Evolutionary conservation across 106 monocot genomes (phyloP), one percentile per base, ranked within the genome.

Genomic region (Alisma plantagoaquatica): DNA sequence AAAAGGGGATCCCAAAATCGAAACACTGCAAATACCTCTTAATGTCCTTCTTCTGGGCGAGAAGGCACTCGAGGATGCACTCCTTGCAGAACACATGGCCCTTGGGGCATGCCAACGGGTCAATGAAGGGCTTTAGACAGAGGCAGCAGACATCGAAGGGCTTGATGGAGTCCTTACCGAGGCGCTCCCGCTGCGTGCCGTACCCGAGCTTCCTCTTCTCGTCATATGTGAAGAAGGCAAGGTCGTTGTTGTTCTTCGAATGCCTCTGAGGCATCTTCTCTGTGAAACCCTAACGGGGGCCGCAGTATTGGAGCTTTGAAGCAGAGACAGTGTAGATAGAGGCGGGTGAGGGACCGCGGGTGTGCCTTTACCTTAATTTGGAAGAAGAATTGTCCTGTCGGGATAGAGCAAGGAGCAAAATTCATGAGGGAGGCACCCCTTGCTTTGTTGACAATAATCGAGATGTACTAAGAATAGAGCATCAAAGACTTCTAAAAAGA

Each of bases 221-320:
- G 23, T 94, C 94, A 62, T 94, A 81, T 0, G 94, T 94, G 80
- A 84, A 94, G 81, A 87, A 94, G 3, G 94, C 87, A 32, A 94
- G 87, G 43, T 94, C 87, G 63, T 94, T 94, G 75, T 94, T 94
- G 83, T 94, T 94, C 83, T 94, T 94, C 43, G 87, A 88, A 73
- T 94, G 94, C 32, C 94, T 60, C 77, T 94, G 94, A 51, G 87
- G 94, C 94, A 94, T 94, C 82, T 51, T 72, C 26, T n/a, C n/a
- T n/a, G n/a, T n/a, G n/a, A n/a, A n/a, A n/a, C n/a, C n/a, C n/a
- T n/a, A n/a, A n/a, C n/a, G n/a, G n/a, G n/a, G n/a, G n/a, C n/a
- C n/a, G n/a, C n/a, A n/a, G n/a, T n/a, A n/a, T n/a, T n/a, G n/a
- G n/a, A n/a, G n/a, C n/a, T n/a, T n/a, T n/a, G n/a, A n/a, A n/a